Evolutionary conservation across 768 basidiomycete genomes (phyloP), one percentile per base, ranked within the genome.

Genomic region (Hebeloma cylindrosporum): DNA sequence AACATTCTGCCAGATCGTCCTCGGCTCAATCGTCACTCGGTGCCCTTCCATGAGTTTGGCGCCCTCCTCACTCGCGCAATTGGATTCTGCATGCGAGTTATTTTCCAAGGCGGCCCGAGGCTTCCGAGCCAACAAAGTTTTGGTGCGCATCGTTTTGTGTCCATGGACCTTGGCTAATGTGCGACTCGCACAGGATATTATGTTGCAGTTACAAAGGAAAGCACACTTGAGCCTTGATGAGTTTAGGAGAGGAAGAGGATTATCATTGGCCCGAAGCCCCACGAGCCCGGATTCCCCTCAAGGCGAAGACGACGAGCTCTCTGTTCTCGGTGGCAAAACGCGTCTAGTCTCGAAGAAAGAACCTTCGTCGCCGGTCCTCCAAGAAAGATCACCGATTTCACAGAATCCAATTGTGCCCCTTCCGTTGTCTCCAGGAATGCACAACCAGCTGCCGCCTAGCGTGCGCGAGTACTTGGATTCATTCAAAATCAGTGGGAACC

Each of bases 11-110:
- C 47, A 82, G 82, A 86, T 88, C 50, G 71, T 88, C 39, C 65
- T 88, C 35, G 85, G 85, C 26, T 83, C 84, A 16, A 84, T 88
- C 26, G 85, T 87, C 8, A 88, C 85, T 13, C 73, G 84, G 39
- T 87, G 85, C 62, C 85, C 85, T 8, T 87, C 85, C 13, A 85
- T 87, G 79, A 85, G 83, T 53, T 63, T 88, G 48, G 85, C 85
- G 16, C 82, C 83, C 13, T 87, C 85, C 17, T 85, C 85, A 3
- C 73, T 88, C 7, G 74, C 78, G 6, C 85, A 88, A 55, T 66
- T 88, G 21, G 83, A 87, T 58, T 85, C 85, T 0, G 85, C 85
- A 5, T 86, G 83, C 52, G 80, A 85, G 44, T 71, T 87, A 22
- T 86, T 87, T 54, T 71, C 80, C n/a, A 83, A 82, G 58, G 77